phyloP scores from a whole-genome alignment of 371 early-diverging fungal genomes.

The Mucor lusitanicus region DNA sequence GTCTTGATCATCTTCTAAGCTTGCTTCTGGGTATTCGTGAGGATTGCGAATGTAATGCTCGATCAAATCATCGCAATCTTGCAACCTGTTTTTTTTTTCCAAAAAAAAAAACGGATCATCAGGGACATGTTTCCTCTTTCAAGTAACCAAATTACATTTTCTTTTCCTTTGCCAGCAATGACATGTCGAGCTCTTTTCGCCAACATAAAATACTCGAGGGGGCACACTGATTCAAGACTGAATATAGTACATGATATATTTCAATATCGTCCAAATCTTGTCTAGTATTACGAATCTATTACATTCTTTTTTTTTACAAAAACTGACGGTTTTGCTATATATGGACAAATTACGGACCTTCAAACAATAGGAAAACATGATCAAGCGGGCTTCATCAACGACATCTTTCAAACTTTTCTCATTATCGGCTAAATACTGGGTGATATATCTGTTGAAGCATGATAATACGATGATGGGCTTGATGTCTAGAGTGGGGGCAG shows the following conservation, averaged over 20 bases:
- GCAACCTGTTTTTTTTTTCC: neutral
- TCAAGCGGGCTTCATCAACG: neutral
- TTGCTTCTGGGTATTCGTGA: neutral
- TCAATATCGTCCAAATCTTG: conserved; percentile 10
- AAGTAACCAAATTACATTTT: neutral
- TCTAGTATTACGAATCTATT: neutral
- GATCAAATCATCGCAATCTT: conserved; percentile 5
- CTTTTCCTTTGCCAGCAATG: neutral
- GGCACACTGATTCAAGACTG: conserved; percentile 1
- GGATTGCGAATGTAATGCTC: conserved; percentile 5
- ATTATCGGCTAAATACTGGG: neutral
- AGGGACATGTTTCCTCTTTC: neutral
- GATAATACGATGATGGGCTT: neutral
- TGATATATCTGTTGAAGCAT: neutral
- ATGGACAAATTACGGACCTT: conserved; percentile 12
- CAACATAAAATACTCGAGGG: neutral
- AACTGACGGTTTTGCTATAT: conserved; percentile 1
- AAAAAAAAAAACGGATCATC: neutral
- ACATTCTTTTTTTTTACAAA: neutral
- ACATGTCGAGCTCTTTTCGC: neutral
- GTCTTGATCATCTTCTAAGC: neutral
- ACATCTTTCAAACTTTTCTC: neutral
- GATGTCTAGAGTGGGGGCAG: neutral
- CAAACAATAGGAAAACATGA: conserved; percentile 12
- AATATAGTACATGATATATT: conserved; percentile 6